phyloP scores from a whole-genome alignment of 169 alveolate species.

The Eimeria nieschulzi region DNA sequence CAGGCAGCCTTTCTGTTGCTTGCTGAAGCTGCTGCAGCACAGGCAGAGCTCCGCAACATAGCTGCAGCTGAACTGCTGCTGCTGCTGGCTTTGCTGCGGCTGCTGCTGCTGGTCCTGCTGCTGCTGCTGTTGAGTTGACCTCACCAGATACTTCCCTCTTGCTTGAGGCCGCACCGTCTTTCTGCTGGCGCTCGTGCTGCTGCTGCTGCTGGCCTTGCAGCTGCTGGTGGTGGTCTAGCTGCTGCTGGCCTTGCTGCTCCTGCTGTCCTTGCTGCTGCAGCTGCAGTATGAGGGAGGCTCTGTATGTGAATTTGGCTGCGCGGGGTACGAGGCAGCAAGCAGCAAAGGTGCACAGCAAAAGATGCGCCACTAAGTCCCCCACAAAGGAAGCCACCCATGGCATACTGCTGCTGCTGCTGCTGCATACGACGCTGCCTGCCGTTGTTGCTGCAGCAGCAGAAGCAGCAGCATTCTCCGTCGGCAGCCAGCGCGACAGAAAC shows the following conservation, averaged over 20 bases:
- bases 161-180: neutral
- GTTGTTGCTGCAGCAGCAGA: slow-evolving; percentile 1
- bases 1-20: slow-evolving; percentile 10
- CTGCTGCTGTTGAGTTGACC: slow-evolving; percentile 21
- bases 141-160: neutral
- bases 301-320: neutral
- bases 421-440: slow-evolving; percentile 9
- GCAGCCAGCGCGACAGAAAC: slow-evolving; percentile 36
- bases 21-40: slow-evolving; percentile 60
- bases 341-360: neutral
- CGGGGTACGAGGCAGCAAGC: slow-evolving; percentile 22
- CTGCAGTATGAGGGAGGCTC: neutral
- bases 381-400: slow-evolving; percentile 12
- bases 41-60: slow-evolving; percentile 41
- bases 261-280: neutral
- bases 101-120: slow-evolving; percentile 32
- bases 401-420: slow-evolving; percentile 31
- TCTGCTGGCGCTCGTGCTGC: neutral
- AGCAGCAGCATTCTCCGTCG: neutral
- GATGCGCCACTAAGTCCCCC: neutral
- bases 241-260: neutral
- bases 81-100: slow-evolving; percentile 32
- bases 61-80: neutral
- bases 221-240: neutral
- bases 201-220: neutral